Evolutionary conservation across 352 stramenopile genomes (phyloP).

Genomic region (Phytophthora hibernalis): DNA sequence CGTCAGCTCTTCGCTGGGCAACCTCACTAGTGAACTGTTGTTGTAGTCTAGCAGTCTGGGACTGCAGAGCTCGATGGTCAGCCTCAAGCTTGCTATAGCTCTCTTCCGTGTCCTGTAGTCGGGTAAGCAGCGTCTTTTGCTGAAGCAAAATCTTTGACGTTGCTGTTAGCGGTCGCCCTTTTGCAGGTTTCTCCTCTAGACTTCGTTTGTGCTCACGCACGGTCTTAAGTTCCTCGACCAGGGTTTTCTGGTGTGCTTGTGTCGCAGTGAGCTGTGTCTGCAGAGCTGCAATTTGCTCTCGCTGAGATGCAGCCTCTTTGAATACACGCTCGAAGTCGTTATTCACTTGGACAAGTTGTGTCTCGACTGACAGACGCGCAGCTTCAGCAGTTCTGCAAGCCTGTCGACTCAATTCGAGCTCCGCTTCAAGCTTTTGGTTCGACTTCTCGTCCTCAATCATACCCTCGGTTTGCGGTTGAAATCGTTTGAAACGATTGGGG

Average conservation of each 20-base stretch:
- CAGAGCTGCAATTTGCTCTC: slow-evolving; percentile 44
- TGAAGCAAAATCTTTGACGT: slow-evolving; percentile 32
- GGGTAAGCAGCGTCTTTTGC: slow-evolving; percentile 33
- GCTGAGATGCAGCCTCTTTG: slow-evolving; percentile 41
- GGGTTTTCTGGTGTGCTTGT: slow-evolving; percentile 16
- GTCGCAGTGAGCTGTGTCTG: slow-evolving; percentile 44
- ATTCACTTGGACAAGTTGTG: slow-evolving; percentile 24
- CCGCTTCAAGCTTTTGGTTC: slow-evolving; percentile 31
- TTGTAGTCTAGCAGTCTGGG: slow-evolving; percentile 19
- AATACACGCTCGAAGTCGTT: slow-evolving; percentile 33
- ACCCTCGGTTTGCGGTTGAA: slow-evolving; percentile 16
- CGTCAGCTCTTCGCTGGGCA: slow-evolving; percentile 31
- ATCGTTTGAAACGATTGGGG: slow-evolving; percentile 19
- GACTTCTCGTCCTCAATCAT: slow-evolving; percentile 32
- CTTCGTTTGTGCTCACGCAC: slow-evolving; percentile 20
- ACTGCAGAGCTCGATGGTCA: slow-evolving; percentile 28
- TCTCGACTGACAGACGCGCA: slow-evolving; percentile 14
- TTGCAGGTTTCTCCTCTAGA: slow-evolving; percentile 23
- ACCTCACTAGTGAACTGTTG: slow-evolving; percentile 32
- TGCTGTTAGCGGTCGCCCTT: slow-evolving; percentile 24
- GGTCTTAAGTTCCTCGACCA: slow-evolving; percentile 23
- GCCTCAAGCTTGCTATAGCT: slow-evolving; percentile 24
- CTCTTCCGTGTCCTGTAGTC: slow-evolving; percentile 32
- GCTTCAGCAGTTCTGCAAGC: slow-evolving; percentile 17
- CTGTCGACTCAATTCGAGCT: slow-evolving; percentile 30